These are phyloP conservation scores for Candida parachauliodes DNA, from an alignment of 805 yeast genomes.

Conservation along the genomic window DNA sequence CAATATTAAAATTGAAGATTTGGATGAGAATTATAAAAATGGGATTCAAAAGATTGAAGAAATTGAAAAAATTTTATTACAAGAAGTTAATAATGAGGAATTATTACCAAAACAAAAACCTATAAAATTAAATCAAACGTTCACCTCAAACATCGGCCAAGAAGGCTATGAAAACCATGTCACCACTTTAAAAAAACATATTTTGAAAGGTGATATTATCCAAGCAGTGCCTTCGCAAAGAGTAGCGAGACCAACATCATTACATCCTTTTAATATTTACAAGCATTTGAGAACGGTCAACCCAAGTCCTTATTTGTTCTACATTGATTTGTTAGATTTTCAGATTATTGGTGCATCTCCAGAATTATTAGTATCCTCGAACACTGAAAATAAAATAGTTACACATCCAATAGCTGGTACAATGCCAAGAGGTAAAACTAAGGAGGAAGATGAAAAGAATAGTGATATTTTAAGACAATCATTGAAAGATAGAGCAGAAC, in stretches of 20 bases:
- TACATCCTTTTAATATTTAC: conserved; percentile 95
- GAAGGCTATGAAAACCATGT: conserved; percentile 91
- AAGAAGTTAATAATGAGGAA: conserved; percentile 38
- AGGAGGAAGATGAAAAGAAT: conserved; percentile 84
- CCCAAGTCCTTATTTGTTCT: conserved; percentile 96
- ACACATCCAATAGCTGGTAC: conserved; percentile 99
- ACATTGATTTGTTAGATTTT: conserved; percentile 86
- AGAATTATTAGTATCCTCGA: conserved; percentile 83
- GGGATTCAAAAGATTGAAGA: conserved; percentile 25
- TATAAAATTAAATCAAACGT: conserved; percentile 62
- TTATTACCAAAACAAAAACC: conserved; percentile 72
- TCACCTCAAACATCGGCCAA: conserved; percentile 87
- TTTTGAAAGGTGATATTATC: conserved; percentile 86
- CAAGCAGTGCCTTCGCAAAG: conserved; percentile 99
- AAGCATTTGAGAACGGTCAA: conserved; percentile 92
- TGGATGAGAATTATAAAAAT: conserved; percentile 8
- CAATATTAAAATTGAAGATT: conserved; percentile 53
- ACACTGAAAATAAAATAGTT: conserved; percentile 63
- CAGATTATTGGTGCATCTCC: conserved; percentile 98
- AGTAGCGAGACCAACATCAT: conserved; percentile 88
- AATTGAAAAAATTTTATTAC: conserved; percentile 49
- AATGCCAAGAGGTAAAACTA: conserved; percentile 81
- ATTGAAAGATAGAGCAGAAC: conserved; percentile 93
- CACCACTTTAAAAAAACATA: conserved; percentile 67
- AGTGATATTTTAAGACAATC: conserved; percentile 73